These are phyloP conservation scores for Phytopythium boreale DNA, from an alignment of 352 stramenopile species.

Conservation along the genomic window DNA sequence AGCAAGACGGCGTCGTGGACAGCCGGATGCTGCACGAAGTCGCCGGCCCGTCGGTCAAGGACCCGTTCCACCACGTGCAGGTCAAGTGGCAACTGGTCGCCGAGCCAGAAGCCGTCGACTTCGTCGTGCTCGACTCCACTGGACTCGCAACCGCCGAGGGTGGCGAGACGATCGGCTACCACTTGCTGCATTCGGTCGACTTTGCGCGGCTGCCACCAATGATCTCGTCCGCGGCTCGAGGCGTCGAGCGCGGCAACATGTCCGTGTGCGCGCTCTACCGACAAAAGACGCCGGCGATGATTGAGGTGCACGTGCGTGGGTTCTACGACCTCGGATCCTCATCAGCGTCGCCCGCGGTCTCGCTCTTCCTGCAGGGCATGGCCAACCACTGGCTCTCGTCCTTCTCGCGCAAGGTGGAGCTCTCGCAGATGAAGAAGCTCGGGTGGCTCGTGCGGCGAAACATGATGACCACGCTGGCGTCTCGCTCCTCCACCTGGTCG, in stretches of 20 bases:
- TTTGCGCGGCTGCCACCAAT: constrained; percentile 9
- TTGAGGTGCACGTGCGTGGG: constrained; percentile 10
- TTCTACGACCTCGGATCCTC: constrained; percentile 8
- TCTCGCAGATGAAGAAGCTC: constrained; percentile 35
- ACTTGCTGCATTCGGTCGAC: constrained; percentile 16
- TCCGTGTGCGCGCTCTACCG: constrained; percentile 17
- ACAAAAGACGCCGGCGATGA: constrained; percentile 4
- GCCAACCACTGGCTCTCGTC: constrained; percentile 19
- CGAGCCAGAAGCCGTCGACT: constrained; percentile 8
- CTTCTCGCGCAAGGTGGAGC: constrained; percentile 27
- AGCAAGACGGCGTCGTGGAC: constrained; percentile 6
- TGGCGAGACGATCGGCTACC: constrained; percentile 17
- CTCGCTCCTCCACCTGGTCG: constrained; percentile 2
- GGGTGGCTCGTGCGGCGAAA: constrained; percentile 27
- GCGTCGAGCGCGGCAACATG: constrained; percentile 6
- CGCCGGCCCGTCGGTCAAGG: background rate
- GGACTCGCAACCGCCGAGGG: constrained; percentile 3
- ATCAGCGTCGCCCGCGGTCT: constrained; percentile 6
- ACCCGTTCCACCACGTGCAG: constrained; percentile 13
- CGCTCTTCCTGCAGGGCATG: constrained; percentile 19
- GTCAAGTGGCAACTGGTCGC: constrained; percentile 10
- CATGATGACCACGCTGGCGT: background rate
- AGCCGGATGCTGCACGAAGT: constrained; percentile 4
- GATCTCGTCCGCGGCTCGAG: background rate
- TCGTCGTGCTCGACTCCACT: constrained; percentile 17